Evolutionary conservation across 768 basidiomycete genomes (phyloP), one percentile per base, ranked within the genome.

Genomic region (Hirschioporus abietinus): DNA sequence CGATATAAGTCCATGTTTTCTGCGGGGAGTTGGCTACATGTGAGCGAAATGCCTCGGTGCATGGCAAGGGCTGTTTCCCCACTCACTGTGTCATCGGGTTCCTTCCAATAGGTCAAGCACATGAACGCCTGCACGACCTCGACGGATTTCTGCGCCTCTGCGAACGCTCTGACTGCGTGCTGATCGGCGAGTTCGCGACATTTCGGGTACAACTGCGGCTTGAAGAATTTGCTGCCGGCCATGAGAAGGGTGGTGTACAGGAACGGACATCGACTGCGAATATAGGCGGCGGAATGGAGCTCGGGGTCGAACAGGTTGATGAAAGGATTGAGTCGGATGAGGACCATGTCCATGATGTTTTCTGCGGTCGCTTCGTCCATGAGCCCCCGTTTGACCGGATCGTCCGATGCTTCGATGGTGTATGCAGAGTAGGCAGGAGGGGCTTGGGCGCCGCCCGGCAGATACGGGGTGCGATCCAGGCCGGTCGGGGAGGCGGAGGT

Each of bases 81-180:
- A 75, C 84, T 61, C 69, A 91, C 90, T 65, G 87, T 91, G 71
- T 96, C 95, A 69, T 91, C 88, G 57, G 93, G 90, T 71, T 93
- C 91, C 74, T 85, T 89, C 92, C 93, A 96, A 76, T 95, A 96
- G 52, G 89, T 92, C 68, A 96, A 80, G 71, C 92, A 93, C 23
- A 91, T 89, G 74, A 94, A 92, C 27, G 93, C 92, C 76, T 96
- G 95, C 4, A 92, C 90, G 24, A 94, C 88, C 76, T 95, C 94
- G 64, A 96, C 87, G 68, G 88, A 83, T 74, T 92, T 90, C 85
- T 85, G 88, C n/a, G 83, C 84, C 68, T 90, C 87, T 35, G 86
- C 82, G 71, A 95, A 93, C 9, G 93, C 92, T 66, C 86, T 85
- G 27, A 90, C 81, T n/a, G 89, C 87, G 69, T 89, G 84, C 25